Conservation (phyloP, 805 yeast genomes). For the Lipomyces starkeyi region DNA sequence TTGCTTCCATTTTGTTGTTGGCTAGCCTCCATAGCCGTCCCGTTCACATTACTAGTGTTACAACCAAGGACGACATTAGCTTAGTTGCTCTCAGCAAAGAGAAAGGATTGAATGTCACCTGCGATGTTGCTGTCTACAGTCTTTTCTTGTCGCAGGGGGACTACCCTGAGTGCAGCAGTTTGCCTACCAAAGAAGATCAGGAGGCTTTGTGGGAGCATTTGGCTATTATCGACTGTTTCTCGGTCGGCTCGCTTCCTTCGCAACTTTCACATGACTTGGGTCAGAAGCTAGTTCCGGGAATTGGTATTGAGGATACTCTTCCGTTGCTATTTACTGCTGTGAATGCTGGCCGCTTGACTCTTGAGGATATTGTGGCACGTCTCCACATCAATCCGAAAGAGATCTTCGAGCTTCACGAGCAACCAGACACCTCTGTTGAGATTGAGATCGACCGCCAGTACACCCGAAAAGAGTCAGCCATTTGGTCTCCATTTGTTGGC, state of each 20-base stretch:
- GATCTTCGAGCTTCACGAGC: constrained; percentile 83
- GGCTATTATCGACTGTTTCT: constrained; percentile 78
- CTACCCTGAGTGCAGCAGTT: constrained; percentile 69
- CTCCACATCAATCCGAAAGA: constrained; percentile 81
- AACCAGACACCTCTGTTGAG: constrained; percentile 73
- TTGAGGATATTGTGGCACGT: constrained; percentile 72
- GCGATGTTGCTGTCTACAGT: constrained; percentile 84
- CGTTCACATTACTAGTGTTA: constrained; percentile 87
- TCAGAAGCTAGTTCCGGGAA: constrained; percentile 66
- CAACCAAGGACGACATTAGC: constrained; percentile 78
- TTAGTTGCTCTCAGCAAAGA: constrained; percentile 84
- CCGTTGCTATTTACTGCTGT: constrained; percentile 86
- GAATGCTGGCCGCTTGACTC: constrained; percentile 68
- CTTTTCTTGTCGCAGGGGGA: constrained; percentile 72
- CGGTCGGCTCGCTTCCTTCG: constrained; percentile 81
- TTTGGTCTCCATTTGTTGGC: constrained; percentile 63
- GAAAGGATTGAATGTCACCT: constrained; percentile 80
- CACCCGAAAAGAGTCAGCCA: constrained; percentile 42
- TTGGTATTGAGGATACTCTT: constrained; percentile 78
- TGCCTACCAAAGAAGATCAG: constrained; percentile 84
- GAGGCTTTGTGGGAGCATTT: constrained; percentile 79
- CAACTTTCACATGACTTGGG: constrained; percentile 70
- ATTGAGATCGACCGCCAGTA: constrained; percentile 76
- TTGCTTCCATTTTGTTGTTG: constrained; percentile 88
- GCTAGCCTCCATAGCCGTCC: constrained; percentile 86